Conservation (phyloP, 805 yeast species). For the Metschnikowia cerradonensis region DNA sequence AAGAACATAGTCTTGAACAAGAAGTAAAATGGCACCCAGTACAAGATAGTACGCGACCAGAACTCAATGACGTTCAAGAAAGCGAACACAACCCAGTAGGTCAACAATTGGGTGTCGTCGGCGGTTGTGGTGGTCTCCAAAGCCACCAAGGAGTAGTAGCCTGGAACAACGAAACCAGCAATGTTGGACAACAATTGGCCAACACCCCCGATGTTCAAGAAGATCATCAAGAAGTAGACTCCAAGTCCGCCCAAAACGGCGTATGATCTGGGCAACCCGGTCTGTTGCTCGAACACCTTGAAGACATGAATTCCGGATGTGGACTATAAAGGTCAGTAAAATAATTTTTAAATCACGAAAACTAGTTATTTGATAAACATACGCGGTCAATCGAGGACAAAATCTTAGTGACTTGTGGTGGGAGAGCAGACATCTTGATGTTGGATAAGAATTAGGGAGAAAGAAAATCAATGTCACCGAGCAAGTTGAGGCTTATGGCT, state of each 20-base stretch:
- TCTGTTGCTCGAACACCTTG: slow-evolving; percentile 36
- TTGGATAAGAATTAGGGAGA: not conserved
- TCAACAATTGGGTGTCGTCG: slow-evolving; percentile 85
- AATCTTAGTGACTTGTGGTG: slow-evolving; percentile 15
- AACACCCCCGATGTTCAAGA: slow-evolving; percentile 88
- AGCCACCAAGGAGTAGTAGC: slow-evolving; percentile 82
- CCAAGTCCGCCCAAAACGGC: slow-evolving; percentile 63
- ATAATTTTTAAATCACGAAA: not conserved
- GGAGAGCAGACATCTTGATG: slow-evolving; percentile 13
- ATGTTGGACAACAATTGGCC: slow-evolving; percentile 92
- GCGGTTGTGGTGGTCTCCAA: slow-evolving; percentile 61
- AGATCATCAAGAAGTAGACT: slow-evolving; percentile 70
- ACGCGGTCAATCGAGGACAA: slow-evolving; percentile 17
- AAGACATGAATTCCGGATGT: slow-evolving; percentile 30
- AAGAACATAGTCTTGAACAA: slow-evolving; percentile 85
- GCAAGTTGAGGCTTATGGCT: slow-evolving; percentile 1
- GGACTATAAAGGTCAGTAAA: slow-evolving; percentile 21
- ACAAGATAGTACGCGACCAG: slow-evolving; percentile 89
- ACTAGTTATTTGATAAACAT: slow-evolving; percentile 6
- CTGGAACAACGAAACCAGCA: slow-evolving; percentile 88
- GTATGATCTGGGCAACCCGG: slow-evolving; percentile 80
- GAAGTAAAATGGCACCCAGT: slow-evolving; percentile 97
- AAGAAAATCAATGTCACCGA: not conserved
- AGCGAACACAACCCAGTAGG: slow-evolving; percentile 99
- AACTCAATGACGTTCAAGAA: slow-evolving; percentile 87